Evolutionary conservation across 352 stramenopile genomes (phyloP).

Genomic region (Phytopythium aichiense): DNA sequence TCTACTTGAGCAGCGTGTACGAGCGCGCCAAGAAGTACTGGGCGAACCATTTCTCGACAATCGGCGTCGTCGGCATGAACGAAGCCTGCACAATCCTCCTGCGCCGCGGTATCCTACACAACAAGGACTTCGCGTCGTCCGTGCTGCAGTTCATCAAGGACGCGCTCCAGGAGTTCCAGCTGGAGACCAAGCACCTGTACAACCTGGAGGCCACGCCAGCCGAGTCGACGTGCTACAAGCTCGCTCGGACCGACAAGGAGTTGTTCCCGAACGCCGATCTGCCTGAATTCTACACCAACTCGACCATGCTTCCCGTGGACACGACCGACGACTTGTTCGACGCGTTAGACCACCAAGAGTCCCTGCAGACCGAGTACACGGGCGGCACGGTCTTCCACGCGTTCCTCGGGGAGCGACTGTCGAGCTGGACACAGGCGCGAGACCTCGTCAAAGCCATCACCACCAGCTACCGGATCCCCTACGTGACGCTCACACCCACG

Average conservation of each 20-base stretch:
- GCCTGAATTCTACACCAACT: conserved; percentile 29
- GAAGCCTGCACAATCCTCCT: conserved; percentile 22
- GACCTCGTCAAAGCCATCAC: conserved; percentile 23
- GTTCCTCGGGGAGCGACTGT: conserved; percentile 24
- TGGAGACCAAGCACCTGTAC: conserved; percentile 26
- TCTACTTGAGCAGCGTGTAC: conserved; percentile 24
- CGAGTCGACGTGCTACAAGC: conserved; percentile 29
- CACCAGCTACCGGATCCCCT: conserved; percentile 21
- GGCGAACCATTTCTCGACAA: conserved; percentile 30
- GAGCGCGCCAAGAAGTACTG: conserved; percentile 26
- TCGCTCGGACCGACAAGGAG: conserved; percentile 23
- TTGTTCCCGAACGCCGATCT: conserved; percentile 17
- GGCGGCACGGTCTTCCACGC: conserved; percentile 27
- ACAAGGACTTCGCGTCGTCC: conserved; percentile 24
- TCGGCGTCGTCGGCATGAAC: conserved; percentile 28
- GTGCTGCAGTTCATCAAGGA: conserved; percentile 27
- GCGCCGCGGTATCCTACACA: conserved; percentile 23
- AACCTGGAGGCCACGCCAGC: conserved; percentile 27
- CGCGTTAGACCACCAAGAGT: conserved; percentile 23
- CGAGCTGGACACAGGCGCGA: conserved; percentile 24
- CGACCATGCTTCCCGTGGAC: conserved; percentile 27
- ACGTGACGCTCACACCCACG: conserved; percentile 24
- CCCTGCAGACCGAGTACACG: conserved; percentile 26
- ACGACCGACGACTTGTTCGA: conserved; percentile 25
- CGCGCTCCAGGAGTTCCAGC: conserved; percentile 22